Conservation (phyloP, 306 rosid genomes). For the Glycine latifolia region DNA sequence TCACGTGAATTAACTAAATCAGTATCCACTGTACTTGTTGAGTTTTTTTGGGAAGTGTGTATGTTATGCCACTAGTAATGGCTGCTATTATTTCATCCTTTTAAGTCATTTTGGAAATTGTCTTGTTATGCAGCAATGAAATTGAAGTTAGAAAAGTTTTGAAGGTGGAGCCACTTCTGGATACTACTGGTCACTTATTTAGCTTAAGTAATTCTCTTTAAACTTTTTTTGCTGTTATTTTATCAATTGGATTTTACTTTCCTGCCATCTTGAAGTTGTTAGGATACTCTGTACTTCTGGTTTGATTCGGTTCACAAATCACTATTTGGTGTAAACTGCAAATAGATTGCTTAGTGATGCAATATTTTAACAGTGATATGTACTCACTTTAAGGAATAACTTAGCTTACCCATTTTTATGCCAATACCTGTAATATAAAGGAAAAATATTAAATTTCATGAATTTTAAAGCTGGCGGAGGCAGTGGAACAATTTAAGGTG, state of each 20-base stretch:
- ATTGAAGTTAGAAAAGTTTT: conserved; percentile 78
- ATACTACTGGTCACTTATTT: conserved; percentile 87
- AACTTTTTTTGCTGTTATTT: conserved; percentile 33
- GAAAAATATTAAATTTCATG: background rate
- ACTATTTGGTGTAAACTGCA: background rate
- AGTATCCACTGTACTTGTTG: conserved; percentile 1
- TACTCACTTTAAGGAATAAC: conserved; percentile 10
- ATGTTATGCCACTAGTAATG: background rate
- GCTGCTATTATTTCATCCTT: conserved; percentile 9
- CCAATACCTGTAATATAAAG: background rate
- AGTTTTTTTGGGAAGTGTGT: background rate
- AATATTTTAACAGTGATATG: background rate
- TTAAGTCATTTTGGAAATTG: conserved; percentile 19
- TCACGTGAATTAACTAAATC: background rate
- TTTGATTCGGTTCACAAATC: background rate
- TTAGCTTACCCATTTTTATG: conserved; percentile 24
- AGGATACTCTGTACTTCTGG: background rate
- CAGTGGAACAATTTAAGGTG: too few species aligned
- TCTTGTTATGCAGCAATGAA: conserved; percentile 70
- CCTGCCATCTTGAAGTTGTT: conserved; percentile 11
- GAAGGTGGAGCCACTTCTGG: conserved; percentile 92
- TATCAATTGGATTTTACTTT: conserved; percentile 8
- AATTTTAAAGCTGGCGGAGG: background rate
- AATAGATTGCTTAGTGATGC: background rate
- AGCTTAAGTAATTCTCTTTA: conserved; percentile 70